Base-by-base conservation (phyloP, 805 yeast genomes). In the Wickerhamomyces subpelliculosus region DNA sequence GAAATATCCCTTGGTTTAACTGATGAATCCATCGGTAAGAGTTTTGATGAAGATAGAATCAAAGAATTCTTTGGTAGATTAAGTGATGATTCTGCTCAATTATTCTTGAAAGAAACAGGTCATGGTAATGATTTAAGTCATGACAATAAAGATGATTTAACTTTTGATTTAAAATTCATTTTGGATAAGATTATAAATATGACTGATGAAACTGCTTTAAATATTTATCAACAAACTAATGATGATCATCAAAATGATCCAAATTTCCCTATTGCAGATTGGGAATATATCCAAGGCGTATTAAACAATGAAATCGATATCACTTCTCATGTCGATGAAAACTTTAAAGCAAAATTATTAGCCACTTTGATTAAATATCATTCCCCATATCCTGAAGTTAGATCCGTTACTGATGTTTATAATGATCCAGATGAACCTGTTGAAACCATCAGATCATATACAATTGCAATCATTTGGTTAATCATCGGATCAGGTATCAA, bases 311-410 rank as follows among this genome's bases (percentile, higher is more conserved):
- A 16, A 65, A 14, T 61, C 58, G 17, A 55, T 36, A 13, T 37
- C 20, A 14, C 51, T 36, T 37, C 52, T 21, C 45, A 48, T 34
- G 40, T 46, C 6, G 44, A 43, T 2, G 12, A 14, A 42, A 46
- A 51, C 16, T 42, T 52, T 19, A 49, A 56, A 28, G 46, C 49
- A 8, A 52, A 52, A 37, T 35, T 54, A 34, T 39, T 47, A 21
- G 73, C 70, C 16, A 60, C 63, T 24, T 48, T 58, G 23, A 62
- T 64, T n/a, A 45, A 53, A 59, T 70, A 51, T 43, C 61, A 66
- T 47, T 72, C 78, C 17, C 83, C 84, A 9, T 79, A 78, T 52
- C 75, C 82, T 1, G 85, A 79, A 56, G 84, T 79, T 17, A 68
- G 86, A 55, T 73, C 84, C 21, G 72, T 79, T 18, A 73, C 76